Base-by-base conservation (phyloP, 805 yeast genomes). In the Saccharomycopsis fodiens region DNA sequence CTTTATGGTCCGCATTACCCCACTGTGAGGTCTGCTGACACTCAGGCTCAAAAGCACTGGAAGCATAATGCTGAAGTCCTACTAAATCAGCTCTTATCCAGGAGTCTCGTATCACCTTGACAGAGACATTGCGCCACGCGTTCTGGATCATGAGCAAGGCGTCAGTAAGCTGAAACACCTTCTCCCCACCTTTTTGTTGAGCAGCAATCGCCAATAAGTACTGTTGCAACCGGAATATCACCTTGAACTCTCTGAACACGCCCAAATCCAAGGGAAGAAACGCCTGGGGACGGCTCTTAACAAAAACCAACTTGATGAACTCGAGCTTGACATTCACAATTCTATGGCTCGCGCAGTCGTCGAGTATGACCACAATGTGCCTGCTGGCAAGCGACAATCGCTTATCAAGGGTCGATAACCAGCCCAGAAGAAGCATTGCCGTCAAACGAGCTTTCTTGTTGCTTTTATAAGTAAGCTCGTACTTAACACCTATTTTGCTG, bases 221-320 rank as follows among this genome's bases (percentile, higher is more conserved):
- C 51, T 79, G 85, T 48, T 73, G 78, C 4, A 74, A 63, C 46
- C 85, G 67, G 53, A 73, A 79, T 39, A 74, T 61, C 12, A 77
- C 67, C 54, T 76, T 77, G 56, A 79, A 75, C 54, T 79, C 85
- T 47, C 76, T 77, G 35, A 74, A 66, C 3, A 79, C 74, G 2
- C 85, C 85, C 70, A 79, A 77, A 48, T 70, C 74, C 67, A 78
- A 76, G 5, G 85, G 85, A 29, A 77, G 58, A 54, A 74, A 77
- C 53, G 70, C 17, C 12, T 13, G 16, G 2, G 41, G 17, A n/a
- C 10, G 13, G 27, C 27, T 39, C 15, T 44, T 45, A 23, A 51
- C 46, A 45, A 47, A 48, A 1, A 51, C 45, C 5, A 51, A 38
- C 30, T 37, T 43, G n/a, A 51, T 48, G 46, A 63, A 70, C 5